phyloP scores from a whole-genome alignment of 2,329 filamentous ascomycete genomes.

The Davidsoniella eucalypti region DNA sequence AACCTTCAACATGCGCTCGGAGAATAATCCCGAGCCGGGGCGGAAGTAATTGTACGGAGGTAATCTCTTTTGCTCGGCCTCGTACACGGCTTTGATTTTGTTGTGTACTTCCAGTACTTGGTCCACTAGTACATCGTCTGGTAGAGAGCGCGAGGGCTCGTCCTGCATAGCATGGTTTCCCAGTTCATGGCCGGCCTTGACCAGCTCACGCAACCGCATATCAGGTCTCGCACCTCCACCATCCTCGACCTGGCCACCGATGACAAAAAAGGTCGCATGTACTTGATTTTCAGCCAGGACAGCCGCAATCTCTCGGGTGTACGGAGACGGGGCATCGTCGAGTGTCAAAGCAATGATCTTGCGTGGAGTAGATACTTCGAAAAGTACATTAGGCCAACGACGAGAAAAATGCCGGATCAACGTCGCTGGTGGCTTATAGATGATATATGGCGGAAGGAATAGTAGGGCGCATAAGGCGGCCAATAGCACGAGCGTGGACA shows the following conservation, averaged over 20 bases:
- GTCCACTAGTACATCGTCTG: constrained; percentile 37
- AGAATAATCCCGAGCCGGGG: constrained; percentile 76
- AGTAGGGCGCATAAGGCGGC: constrained; percentile 22
- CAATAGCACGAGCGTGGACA: constrained; percentile 35
- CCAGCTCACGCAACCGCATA: constrained; percentile 36
- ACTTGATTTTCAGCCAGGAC: constrained; percentile 50
- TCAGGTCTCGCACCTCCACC: constrained; percentile 24
- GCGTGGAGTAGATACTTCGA: constrained; percentile 41
- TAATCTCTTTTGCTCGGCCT: constrained; percentile 23
- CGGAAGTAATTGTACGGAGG: constrained; percentile 54
- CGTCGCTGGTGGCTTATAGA: constrained; percentile 66
- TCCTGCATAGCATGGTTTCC: constrained; percentile 85
- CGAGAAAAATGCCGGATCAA: constrained; percentile 54
- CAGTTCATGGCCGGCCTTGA: constrained; percentile 52
- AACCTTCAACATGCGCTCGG: constrained; percentile 45
- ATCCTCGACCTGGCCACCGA: constrained; percentile 56
- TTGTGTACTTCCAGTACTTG: constrained; percentile 51
- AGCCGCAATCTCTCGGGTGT: constrained; percentile 54
- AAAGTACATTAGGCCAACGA: constrained; percentile 66
- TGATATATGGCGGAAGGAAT: constrained; percentile 39
- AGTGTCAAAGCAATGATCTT: constrained; percentile 70
- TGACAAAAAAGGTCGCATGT: constrained; percentile 75
- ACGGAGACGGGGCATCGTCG: constrained; percentile 64
- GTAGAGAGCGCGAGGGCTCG: constrained; percentile 51
- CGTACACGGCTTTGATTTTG: constrained; percentile 42